Base-by-base conservation (phyloP, 345 rosid species). In the Arabidopsis arenosa region DNA sequence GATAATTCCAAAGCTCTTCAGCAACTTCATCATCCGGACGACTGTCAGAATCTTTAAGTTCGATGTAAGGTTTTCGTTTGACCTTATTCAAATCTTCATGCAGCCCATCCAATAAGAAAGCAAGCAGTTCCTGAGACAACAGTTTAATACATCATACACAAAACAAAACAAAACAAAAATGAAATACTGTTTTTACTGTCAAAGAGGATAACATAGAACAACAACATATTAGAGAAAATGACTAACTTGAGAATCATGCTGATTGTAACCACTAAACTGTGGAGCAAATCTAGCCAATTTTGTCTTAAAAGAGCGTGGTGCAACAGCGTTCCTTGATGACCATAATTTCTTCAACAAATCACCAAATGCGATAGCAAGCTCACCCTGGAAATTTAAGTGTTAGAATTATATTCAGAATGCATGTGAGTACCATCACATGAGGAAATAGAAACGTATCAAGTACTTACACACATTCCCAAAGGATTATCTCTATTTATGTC, bases 241-340 rank as follows among this genome's bases (percentile, higher is more conserved):
- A 85, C 87, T 78, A 43, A 95, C 99, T 79, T 95, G 99, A 83
- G 99, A 95, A 89, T 95, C 99, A 72, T 95, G 97, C 85, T 95
- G 99, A 79, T 92, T 95, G 73, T 95, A 95, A 63, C 99, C 99
- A 79, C 99, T 92, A 75, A 95, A 95, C 51, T 95, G 99, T 17
- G 99, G 97, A 77, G 99, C 99, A 84, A 95, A 95, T 66, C 91
- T 86, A 26, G 96, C 89, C 78, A 95, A 85, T 79, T 89, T 95
- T 73, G 94, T 97, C 80, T 95, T 95, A 67, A 95, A 92, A 33
- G 79, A 75, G 60, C 97, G 97, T 17, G 99, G 99, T 47, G 97
- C 88, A 76, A 92, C 73, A 59, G 94, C 55, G 10, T 81, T 86
- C 71, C 80, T 75, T 5, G 97, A 86, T 63, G 96, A 92, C 98